These are phyloP conservation scores for Teratosphaeriaceae sp. DNA, from an alignment of 2,329 filamentous ascomycete species.

Conservation along the genomic window DNA sequence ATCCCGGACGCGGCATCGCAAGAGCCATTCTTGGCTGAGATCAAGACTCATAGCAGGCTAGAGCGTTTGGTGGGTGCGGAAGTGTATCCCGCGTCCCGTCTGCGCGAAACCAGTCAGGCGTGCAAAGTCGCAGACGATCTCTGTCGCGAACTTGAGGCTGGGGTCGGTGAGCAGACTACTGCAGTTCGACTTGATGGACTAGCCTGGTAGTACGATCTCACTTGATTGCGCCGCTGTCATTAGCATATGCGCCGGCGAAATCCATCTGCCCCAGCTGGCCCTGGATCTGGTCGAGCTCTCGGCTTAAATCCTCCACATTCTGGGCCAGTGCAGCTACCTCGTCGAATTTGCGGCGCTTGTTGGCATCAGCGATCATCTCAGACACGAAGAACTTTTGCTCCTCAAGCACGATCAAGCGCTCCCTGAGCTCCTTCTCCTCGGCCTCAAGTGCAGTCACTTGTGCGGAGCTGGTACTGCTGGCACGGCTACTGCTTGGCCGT, in stretches of 20 bases:
- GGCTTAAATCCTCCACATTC: slow-evolving; percentile 75
- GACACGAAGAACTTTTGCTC: slow-evolving; percentile 87
- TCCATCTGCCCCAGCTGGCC: slow-evolving; percentile 30
- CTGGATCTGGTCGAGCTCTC: slow-evolving; percentile 58
- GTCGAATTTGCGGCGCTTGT: slow-evolving; percentile 71
- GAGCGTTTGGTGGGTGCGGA: slow-evolving; percentile 3
- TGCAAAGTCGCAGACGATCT: slow-evolving; percentile 13
- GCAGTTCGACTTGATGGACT: neutral
- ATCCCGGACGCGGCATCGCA: slow-evolving; percentile 4
- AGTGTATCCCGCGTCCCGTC: slow-evolving; percentile 7
- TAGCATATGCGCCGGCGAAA: slow-evolving; percentile 29
- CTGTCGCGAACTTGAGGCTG: slow-evolving; percentile 9
- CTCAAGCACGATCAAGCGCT: slow-evolving; percentile 75
- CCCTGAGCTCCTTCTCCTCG: slow-evolving; percentile 76
- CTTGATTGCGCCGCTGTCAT: slow-evolving; percentile 20
- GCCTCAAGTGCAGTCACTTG: slow-evolving; percentile 61
- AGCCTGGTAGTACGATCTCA: slow-evolving; percentile 10
- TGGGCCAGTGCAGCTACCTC: slow-evolving; percentile 73
- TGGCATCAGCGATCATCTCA: slow-evolving; percentile 74
- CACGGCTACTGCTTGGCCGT: slow-evolving; percentile 39
- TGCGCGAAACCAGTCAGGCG: slow-evolving; percentile 7
- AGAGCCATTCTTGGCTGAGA: slow-evolving; percentile 3
- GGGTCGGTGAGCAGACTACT: neutral
- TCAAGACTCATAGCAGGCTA: slow-evolving; percentile 1
- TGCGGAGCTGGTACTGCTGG: slow-evolving; percentile 38